Percentiles rank a stretch among this genome's conserved stretches.
These are phyloP conservation scores for Cercospora sp. DNA, from an alignment of 2,329 filamentous ascomycete genomes.

Conservation along the genomic window DNA sequence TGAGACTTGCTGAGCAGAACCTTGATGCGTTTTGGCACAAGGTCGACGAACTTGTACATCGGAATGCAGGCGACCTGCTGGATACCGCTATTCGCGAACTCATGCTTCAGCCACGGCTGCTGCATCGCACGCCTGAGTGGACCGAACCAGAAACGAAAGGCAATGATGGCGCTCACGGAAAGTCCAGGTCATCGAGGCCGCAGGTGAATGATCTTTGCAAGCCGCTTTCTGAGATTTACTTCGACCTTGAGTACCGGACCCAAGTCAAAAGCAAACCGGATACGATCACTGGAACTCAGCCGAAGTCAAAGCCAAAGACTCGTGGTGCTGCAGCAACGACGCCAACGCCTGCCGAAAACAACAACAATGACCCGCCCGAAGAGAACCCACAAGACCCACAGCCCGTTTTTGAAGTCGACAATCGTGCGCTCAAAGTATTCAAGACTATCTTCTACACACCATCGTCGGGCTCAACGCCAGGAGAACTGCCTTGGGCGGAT, in stretches of 20 bases:
- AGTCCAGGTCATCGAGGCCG: not conserved
- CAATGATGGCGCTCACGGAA: no score
- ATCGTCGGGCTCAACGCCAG: conserved; percentile 39
- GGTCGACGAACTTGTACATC: conserved; percentile 16
- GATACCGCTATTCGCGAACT: not conserved
- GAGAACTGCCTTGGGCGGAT: conserved; percentile 50
- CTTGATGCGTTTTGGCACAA: conserved; percentile 21
- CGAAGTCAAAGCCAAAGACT: no score
- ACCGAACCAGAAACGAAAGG: conserved; percentile 10
- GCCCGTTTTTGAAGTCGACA: conserved; percentile 40
- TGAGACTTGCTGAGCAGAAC: conserved; percentile 14
- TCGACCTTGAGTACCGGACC: conserved; percentile 28
- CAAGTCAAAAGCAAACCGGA: conserved; percentile 6
- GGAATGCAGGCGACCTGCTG: conserved; percentile 4
- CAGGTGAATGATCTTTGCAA: conserved; percentile 11
- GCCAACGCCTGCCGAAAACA: no score
- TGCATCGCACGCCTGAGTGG: conserved; percentile 23
- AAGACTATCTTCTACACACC: conserved; percentile 44
- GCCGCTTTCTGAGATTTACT: conserved; percentile 33
- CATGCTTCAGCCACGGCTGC: not conserved
- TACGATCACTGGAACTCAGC: no score
- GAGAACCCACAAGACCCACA: not conserved
- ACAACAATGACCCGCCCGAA: no score
- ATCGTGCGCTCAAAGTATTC: conserved; percentile 47
- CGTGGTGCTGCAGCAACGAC: no score